A percentile compares a stretch with the other conserved stretches of the same genome.
Evolutionary conservation across 352 stramenopile genomes (phyloP).

Genomic region (Globisporangium cystogenes): DNA sequence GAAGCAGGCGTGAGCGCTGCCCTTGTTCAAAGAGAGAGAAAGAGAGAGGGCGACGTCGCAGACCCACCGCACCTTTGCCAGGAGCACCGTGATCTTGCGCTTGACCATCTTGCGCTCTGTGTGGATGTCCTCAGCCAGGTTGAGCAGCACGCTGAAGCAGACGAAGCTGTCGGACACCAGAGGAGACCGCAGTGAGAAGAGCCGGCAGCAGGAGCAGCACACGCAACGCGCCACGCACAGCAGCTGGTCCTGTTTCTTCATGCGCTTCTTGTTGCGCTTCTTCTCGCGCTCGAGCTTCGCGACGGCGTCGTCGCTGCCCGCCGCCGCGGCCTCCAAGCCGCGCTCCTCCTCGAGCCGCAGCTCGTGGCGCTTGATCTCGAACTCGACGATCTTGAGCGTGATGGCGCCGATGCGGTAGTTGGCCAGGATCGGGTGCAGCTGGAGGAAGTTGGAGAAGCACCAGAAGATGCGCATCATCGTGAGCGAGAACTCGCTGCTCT

Average conservation of each 20-base stretch:
- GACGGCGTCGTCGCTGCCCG: constrained; percentile 23
- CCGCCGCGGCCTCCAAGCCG: constrained; percentile 29
- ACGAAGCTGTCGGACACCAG: constrained; percentile 42
- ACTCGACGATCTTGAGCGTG: constrained; percentile 93
- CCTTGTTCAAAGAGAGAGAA: too few relatives aligned
- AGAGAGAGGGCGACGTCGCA: too few relatives aligned
- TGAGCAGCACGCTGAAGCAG: constrained; percentile 92
- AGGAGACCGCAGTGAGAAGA: neutral
- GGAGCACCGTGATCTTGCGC: constrained; percentile 80
- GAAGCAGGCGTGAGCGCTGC: constrained; percentile 3
- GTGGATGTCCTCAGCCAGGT: constrained; percentile 92
- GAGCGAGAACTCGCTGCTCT: constrained; percentile 91
- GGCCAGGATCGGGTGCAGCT: constrained; percentile 90
- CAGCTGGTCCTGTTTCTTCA: constrained; percentile 93
- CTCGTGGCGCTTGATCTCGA: constrained; percentile 90
- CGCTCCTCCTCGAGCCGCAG: constrained; percentile 71
- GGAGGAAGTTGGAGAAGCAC: constrained; percentile 93
- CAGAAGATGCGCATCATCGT: constrained; percentile 95
- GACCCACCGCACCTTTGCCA: constrained; percentile 52
- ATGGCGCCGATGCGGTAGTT: constrained; percentile 93
- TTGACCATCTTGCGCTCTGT: constrained; percentile 96
- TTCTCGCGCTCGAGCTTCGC: constrained; percentile 75
- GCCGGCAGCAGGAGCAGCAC: neutral
- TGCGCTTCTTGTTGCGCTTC: constrained; percentile 83
- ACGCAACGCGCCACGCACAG: constrained; percentile 38